Evolutionary conservation across 768 basidiomycete species (phyloP).

Genomic region (Boletus sensibilis): DNA sequence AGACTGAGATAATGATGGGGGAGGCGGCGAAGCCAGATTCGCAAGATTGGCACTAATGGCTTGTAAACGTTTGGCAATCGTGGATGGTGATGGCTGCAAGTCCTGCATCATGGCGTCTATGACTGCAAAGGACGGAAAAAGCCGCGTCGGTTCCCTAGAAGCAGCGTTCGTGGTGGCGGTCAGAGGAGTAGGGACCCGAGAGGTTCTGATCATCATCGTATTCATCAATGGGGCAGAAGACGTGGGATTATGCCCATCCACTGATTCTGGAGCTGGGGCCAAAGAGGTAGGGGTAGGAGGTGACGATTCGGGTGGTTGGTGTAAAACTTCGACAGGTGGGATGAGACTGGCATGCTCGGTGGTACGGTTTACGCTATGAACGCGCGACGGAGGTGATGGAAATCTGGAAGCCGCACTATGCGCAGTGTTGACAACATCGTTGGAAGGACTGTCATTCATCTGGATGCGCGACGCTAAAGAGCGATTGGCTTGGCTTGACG

Average conservation of each 20-base stretch:
- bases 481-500: conserved; percentile 10
- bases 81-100: not conserved
- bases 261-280: not conserved
- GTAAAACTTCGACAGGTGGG: conserved; percentile 33
- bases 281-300: conserved; percentile 14
- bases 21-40: conserved; percentile 5
- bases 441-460: conserved; percentile 6
- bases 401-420: not conserved
- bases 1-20: conserved; percentile 6
- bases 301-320: conserved; percentile 17
- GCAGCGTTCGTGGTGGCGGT: not conserved
- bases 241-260: not conserved
- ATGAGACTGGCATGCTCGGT: conserved; percentile 20
- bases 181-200: conserved; percentile 2
- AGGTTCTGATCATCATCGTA: not conserved
- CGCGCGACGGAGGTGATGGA: not conserved
- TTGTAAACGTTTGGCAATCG: conserved; percentile 7
- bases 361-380: not conserved
- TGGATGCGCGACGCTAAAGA: conserved; percentile 29
- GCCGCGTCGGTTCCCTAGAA: not conserved
- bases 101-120: not conserved
- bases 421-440: not conserved
- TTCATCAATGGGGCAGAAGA: not conserved
- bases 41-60: conserved; percentile 14
- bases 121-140: not conserved